A percentile compares a stretch with the other conserved stretches of the same genome.
Conservation (phyloP, 2,329 filamentous ascomycete species). For the Sarocladiaceae sp. region DNA sequence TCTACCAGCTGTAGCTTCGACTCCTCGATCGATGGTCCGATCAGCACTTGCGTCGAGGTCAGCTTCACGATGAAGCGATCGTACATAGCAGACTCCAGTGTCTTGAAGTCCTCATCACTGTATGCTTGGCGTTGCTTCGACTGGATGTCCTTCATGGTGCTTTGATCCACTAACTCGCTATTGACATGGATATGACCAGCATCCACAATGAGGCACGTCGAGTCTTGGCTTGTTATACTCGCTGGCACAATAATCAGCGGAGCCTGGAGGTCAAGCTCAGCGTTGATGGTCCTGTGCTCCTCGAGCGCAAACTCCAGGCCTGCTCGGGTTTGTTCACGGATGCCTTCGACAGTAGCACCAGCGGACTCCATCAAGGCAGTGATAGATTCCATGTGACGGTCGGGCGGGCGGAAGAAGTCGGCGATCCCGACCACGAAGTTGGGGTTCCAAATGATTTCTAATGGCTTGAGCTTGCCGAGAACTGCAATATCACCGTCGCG, state of each 20-base stretch:
- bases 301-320: slow-evolving; percentile 93
- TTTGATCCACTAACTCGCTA: slow-evolving; percentile 87
- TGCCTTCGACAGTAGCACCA: slow-evolving; percentile 88
- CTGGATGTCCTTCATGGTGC: slow-evolving; percentile 84
- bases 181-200: slow-evolving; percentile 93
- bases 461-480: slow-evolving; percentile 84
- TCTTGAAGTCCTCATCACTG: slow-evolving; percentile 80
- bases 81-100: slow-evolving; percentile 90
- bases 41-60: slow-evolving; percentile 89
- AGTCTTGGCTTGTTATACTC: slow-evolving; percentile 73
- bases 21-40: slow-evolving; percentile 86
- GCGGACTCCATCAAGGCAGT: slow-evolving; percentile 91
- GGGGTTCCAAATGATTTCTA: slow-evolving; percentile 97
- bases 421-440: slow-evolving; percentile 84
- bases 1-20: slow-evolving; percentile 75
- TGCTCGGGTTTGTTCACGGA: slow-evolving; percentile 91
- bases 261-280: slow-evolving; percentile 89
- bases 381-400: slow-evolving; percentile 98
- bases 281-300: slow-evolving; percentile 97
- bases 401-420: slow-evolving; percentile 93
- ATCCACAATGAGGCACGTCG: slow-evolving; percentile 88
- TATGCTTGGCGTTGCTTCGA: slow-evolving; percentile 84
- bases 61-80: slow-evolving; percentile 93
- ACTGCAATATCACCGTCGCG: slow-evolving; percentile 86
- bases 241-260: slow-evolving; percentile 95